Percentiles rank a stretch among this genome's conserved stretches.
phyloP scores from a whole-genome alignment of 1,284 basidiomycete genomes.

The Pseudomicrostroma phylloplanum region DNA sequence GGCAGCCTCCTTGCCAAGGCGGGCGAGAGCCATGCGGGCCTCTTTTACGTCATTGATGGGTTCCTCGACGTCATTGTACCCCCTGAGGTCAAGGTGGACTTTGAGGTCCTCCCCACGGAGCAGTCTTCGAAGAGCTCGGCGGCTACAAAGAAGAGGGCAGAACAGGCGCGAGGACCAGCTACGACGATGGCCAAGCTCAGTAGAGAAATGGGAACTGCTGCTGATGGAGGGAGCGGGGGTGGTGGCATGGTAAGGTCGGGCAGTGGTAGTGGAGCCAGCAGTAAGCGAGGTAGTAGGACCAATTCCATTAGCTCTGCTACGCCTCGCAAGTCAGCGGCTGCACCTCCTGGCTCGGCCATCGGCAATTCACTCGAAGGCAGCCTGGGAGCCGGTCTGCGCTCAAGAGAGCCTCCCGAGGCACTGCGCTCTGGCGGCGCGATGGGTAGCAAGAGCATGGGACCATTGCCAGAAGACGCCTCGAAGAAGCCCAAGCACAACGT shows the following conservation, averaged over 20 bases:
- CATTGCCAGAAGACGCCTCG: background rate
- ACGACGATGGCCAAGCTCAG: background rate
- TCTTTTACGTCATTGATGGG: conserved; percentile 97
- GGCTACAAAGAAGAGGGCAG: background rate
- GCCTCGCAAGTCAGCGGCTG: background rate
- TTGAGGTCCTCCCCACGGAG: background rate
- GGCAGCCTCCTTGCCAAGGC: conserved; percentile 80
- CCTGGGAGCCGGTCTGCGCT: no score
- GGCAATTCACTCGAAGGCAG: conserved; percentile 43
- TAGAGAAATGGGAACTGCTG: background rate
- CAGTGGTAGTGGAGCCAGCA: background rate
- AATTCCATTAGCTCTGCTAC: background rate
- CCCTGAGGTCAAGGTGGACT: conserved; percentile 49
- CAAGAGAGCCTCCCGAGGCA: background rate
- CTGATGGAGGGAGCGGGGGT: background rate
- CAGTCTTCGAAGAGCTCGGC: background rate
- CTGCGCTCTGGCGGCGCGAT: background rate
- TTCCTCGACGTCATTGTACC: conserved; percentile 86
- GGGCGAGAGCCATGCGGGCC: conserved; percentile 80
- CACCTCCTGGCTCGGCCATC: conserved; percentile 9
- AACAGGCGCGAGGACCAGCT: background rate
- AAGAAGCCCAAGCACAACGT: background rate
- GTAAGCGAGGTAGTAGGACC: background rate
- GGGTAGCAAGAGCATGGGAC: background rate
- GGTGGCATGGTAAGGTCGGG: background rate